phyloP scores from a whole-genome alignment of 179 eudicot genomes.

The Carnegiea gigantea region DNA sequence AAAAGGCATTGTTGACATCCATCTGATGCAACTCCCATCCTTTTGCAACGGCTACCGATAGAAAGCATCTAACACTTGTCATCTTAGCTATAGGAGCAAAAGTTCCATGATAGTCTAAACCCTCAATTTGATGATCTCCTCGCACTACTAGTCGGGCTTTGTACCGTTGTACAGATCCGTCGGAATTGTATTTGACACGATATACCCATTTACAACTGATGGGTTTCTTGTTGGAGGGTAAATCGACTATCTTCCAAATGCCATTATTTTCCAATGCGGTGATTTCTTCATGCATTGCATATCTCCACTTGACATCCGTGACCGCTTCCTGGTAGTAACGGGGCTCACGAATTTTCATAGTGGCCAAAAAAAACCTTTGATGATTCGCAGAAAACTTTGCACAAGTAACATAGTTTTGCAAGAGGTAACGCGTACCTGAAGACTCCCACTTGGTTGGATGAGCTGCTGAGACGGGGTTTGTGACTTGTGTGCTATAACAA shows the following conservation, averaged over 20 bases:
- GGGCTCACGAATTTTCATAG: neutral
- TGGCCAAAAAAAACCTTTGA: neutral
- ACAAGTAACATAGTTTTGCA: neutral
- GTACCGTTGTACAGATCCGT: neutral
- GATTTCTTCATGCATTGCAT: neutral
- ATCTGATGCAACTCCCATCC: neutral
- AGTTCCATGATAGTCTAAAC: neutral
- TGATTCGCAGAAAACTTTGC: neutral
- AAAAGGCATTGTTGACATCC: neutral
- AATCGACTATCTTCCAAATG: neutral
- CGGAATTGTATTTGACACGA: neutral
- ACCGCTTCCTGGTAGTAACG: neutral
- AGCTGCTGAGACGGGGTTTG: neutral
- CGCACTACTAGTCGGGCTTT: neutral
- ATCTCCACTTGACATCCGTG: neutral
- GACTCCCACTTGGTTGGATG: neutral
- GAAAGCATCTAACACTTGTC: neutral
- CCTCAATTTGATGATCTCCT: neutral
- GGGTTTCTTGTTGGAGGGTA: neutral
- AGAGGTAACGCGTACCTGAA: neutral
- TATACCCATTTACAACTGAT: neutral
- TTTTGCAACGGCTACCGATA: neutral
- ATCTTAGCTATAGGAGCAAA: neutral
- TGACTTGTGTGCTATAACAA: neutral
- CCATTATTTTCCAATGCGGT: neutral